Conservation (phyloP, 2,329 filamentous ascomycete species). For the Tolypocladium pustulatum region DNA sequence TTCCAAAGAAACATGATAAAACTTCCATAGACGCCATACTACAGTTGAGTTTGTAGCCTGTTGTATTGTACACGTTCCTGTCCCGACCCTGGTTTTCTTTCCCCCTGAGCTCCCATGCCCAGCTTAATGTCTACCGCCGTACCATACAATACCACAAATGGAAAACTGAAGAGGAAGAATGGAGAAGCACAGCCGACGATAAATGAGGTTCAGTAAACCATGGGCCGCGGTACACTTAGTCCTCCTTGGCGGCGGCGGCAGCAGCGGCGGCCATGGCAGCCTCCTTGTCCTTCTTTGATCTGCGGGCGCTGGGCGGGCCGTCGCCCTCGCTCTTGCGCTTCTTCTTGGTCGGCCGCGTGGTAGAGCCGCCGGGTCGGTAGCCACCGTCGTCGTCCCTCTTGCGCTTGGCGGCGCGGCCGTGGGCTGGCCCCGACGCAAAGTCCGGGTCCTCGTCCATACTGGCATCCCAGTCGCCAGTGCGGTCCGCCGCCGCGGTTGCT, state of each 20-base stretch:
- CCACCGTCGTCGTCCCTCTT: constrained; percentile 51
- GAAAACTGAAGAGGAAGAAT: background rate
- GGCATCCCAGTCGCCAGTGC: constrained; percentile 18
- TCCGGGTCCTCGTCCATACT: constrained; percentile 30
- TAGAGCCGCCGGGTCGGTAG: constrained; percentile 48
- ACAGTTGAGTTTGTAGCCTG: background rate
- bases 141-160: background rate
- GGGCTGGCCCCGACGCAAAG: constrained; percentile 19
- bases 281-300: constrained; percentile 23
- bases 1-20: background rate
- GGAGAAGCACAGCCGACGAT: background rate
- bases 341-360: constrained; percentile 42
- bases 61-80: background rate
- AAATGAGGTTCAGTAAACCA: background rate
- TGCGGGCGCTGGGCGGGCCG: constrained; percentile 22
- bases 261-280: constrained; percentile 1
- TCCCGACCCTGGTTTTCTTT: background rate
- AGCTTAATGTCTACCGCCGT: background rate
- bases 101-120: background rate
- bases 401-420: constrained; percentile 26
- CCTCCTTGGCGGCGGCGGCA: constrained; percentile 11
- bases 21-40: background rate
- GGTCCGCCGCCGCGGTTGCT: constrained; percentile 8
- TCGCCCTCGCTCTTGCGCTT: constrained; percentile 46
- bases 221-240: constrained; percentile 19